These are phyloP conservation scores for Tricholoma bakamatsutake DNA, from an alignment of 768 basidiomycete genomes.

Conservation along the genomic window DNA sequence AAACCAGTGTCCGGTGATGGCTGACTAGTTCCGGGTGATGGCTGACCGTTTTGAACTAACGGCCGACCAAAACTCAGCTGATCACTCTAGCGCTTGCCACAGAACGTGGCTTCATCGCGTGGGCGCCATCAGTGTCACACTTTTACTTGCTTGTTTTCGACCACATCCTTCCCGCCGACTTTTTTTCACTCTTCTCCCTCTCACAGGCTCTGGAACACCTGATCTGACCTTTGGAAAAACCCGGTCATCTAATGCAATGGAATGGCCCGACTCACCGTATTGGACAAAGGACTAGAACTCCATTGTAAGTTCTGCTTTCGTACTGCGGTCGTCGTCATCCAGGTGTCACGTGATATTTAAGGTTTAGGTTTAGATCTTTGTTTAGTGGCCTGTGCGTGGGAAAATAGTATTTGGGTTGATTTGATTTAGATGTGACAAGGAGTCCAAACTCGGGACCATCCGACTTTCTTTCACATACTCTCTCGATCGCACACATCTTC, in stretches of 20 bases:
- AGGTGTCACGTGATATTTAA: slow-evolving; percentile 29
- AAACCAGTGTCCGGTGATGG: too few species aligned
- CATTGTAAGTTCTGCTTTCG: background rate
- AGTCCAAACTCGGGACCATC: slow-evolving; percentile 38
- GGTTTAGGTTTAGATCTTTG: slow-evolving; percentile 24
- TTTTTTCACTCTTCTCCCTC: background rate
- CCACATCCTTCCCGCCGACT: slow-evolving; percentile 10
- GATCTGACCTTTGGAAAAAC: background rate
- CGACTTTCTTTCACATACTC: slow-evolving; percentile 45
- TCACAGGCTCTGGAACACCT: background rate
- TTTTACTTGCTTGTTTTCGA: slow-evolving; percentile 15
- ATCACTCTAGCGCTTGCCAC: too few species aligned
- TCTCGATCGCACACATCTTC: slow-evolving; percentile 38
- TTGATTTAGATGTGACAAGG: slow-evolving; percentile 40
- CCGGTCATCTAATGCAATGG: background rate
- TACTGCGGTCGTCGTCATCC: slow-evolving; percentile 1
- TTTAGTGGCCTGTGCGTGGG: slow-evolving; percentile 46
- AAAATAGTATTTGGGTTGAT: slow-evolving; percentile 32
- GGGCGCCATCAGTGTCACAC: slow-evolving; percentile 19
- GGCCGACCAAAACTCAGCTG: too few species aligned
- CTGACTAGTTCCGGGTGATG: too few species aligned
- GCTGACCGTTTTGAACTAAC: too few species aligned
- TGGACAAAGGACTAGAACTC: background rate
- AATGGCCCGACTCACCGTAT: background rate
- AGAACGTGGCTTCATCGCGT: slow-evolving; percentile 8